phyloP scores from a whole-genome alignment of 2,329 filamentous ascomycete species.

The Periconia macrospinosa region DNA sequence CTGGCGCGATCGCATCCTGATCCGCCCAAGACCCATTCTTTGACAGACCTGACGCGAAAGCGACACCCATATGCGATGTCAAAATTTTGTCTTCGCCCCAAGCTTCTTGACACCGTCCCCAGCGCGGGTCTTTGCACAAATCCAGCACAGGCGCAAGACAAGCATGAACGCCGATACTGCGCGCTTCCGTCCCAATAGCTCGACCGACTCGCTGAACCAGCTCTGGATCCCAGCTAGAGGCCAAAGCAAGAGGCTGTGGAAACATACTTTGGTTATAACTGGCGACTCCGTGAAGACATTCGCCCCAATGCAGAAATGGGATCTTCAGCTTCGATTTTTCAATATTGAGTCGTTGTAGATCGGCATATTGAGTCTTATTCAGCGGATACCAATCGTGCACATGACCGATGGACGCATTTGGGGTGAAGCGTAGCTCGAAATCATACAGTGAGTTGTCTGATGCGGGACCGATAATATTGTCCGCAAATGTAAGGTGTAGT shows the following conservation, averaged over 20 bases:
- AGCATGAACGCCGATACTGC: slow-evolving; percentile 50
- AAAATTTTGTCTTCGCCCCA: slow-evolving; percentile 53
- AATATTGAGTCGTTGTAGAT: slow-evolving; percentile 43
- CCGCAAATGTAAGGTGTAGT: slow-evolving; percentile 50
- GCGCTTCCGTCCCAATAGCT: slow-evolving; percentile 48
- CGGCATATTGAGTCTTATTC: slow-evolving; percentile 49
- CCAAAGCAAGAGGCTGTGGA: slow-evolving; percentile 47
- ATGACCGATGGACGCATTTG: slow-evolving; percentile 44
- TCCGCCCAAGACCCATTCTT: slow-evolving; percentile 50
- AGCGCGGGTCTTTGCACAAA: slow-evolving; percentile 48
- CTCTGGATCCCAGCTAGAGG: slow-evolving; percentile 48
- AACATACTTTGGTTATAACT: slow-evolving; percentile 53
- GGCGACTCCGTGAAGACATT: slow-evolving; percentile 51
- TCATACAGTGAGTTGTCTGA: slow-evolving; percentile 47
- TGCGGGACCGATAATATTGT: slow-evolving; percentile 45
- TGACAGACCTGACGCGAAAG: slow-evolving; percentile 48
- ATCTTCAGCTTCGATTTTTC: slow-evolving; percentile 44
- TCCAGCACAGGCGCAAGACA: slow-evolving; percentile 51
- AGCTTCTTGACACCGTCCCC: slow-evolving; percentile 50
- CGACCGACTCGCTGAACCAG: slow-evolving; percentile 47
- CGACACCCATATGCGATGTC: slow-evolving; percentile 50
- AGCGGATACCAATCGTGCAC: slow-evolving; percentile 51
- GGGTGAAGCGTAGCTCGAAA: slow-evolving; percentile 40
- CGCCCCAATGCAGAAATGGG: slow-evolving; percentile 48
- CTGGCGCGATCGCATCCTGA: slow-evolving; percentile 47